Conservation (phyloP, 345 rosid species). For the Limnanthes douglasii region DNA sequence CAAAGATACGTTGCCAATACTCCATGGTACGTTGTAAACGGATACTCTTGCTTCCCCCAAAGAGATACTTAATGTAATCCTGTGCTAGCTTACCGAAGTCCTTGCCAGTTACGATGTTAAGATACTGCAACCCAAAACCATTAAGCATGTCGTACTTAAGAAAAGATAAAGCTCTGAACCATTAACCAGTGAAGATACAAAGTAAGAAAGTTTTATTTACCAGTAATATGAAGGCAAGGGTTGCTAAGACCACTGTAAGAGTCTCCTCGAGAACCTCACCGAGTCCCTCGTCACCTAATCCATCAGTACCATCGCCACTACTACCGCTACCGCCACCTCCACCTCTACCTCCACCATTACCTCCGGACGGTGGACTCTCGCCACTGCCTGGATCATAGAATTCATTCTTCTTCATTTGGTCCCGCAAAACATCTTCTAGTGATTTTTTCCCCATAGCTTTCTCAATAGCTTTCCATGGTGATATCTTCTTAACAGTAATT, state of each 20-base stretch:
- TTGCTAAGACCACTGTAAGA: constrained; percentile 49
- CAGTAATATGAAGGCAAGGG: constrained; percentile 47
- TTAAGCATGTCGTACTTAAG: not conserved
- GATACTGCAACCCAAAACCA: constrained; percentile 30
- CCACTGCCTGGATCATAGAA: constrained; percentile 32
- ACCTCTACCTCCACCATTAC: constrained; percentile 30
- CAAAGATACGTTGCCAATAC: constrained; percentile 22
- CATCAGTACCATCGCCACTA: constrained; percentile 25
- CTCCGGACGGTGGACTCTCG: constrained; percentile 26
- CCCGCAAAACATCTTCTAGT: constrained; percentile 44
- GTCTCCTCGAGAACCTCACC: constrained; percentile 38
- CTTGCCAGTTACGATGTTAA: constrained; percentile 49
- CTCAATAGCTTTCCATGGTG: constrained; percentile 44
- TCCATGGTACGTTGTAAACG: constrained; percentile 45
- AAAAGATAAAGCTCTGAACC: not conserved
- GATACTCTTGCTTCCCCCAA: constrained; percentile 33
- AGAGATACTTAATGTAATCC: constrained; percentile 53
- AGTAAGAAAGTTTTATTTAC: constrained; percentile 23
- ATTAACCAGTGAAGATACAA: not conserved
- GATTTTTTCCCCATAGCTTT: constrained; percentile 41
- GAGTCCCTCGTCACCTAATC: constrained; percentile 33
- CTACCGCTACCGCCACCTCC: constrained; percentile 16
- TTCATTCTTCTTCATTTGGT: constrained; percentile 45
- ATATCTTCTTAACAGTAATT: constrained; percentile 30
- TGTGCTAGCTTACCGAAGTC: constrained; percentile 46